Base-by-base conservation (phyloP, 2,329 filamentous ascomycete species). In the Xylaria sp. region DNA sequence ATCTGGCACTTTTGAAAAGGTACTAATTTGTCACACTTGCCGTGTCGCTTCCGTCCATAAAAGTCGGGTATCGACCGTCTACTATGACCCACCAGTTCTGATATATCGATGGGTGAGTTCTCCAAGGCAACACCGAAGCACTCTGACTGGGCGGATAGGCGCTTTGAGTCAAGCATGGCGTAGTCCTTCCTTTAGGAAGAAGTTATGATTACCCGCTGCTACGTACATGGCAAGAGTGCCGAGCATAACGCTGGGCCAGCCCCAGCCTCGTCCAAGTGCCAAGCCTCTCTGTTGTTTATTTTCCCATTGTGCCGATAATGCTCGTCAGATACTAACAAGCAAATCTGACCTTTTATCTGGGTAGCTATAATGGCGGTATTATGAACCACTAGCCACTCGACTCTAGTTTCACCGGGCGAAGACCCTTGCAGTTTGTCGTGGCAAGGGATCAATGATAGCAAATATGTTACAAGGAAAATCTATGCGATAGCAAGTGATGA, bases 371-470 rank as follows among this genome's bases (percentile, higher is more conserved):
- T 44, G 48, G 35, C 21, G 44, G 51, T 56, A 48, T 27, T 58
- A 62, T 53, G 29, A 31, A 41, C 41, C 51, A 64, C 58, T 58
- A 62, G 62, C 63, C 63, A 60, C 60, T 65, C 52, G 62, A 65
- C 38, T 53, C 51, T 54, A 21, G 31, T 38, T 27, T 44, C 23
- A 23, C 52, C 48, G 13, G 49, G 46, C 51, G 46, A 35, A 38
- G 49, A 35, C 43, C 38, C 54, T 62, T 38, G 54, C 40, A 43
- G 37, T 38, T 15, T 49, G 27, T 43, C 47, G 41, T 19, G 31
- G 35, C 43, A 38, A 62, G 35, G 41, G 51, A 51, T 57, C 37
- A 29, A 29, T 43, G 44, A 49, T 51, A 29, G 27, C n/a, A n/a
- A n/a, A n/a, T 47, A 52, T 35, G 57, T 60, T 58, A 61, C 54